phyloP scores from a whole-genome alignment of 345 rosid genomes.

The Excoecaria cochinchinensis region DNA sequence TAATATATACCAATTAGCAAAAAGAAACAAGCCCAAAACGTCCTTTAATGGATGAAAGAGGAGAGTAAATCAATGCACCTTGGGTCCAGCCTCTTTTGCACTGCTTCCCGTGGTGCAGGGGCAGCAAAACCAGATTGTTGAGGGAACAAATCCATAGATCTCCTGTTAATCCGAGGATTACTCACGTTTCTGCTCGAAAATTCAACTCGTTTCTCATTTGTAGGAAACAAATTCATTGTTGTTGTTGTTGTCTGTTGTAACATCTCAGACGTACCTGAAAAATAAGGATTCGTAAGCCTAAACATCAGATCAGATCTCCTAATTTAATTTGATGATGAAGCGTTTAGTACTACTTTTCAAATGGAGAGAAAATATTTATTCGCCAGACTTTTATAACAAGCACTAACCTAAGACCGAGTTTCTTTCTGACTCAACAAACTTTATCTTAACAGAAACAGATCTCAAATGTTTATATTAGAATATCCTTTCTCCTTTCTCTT shows the following conservation, averaged over 20 bases:
- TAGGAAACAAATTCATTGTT: slow-evolving; percentile 70
- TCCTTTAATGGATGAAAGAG: background rate
- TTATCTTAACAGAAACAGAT: slow-evolving; percentile 3
- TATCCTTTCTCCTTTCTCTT: too few species aligned
- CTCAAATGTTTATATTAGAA: too few species aligned
- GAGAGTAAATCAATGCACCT: slow-evolving; percentile 31
- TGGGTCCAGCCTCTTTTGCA: slow-evolving; percentile 30
- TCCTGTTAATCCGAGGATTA: slow-evolving; percentile 19
- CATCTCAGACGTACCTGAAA: slow-evolving; percentile 34
- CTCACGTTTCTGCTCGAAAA: slow-evolving; percentile 14
- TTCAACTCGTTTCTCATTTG: slow-evolving; percentile 15
- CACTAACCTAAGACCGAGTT: background rate
- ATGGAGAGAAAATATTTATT: background rate
- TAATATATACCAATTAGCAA: slow-evolving; percentile 14
- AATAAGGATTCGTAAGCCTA: slow-evolving; percentile 17
- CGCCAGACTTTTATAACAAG: slow-evolving; percentile 11
- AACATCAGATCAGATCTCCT: slow-evolving; percentile 21
- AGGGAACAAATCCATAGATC: slow-evolving; percentile 66
- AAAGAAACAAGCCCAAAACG: background rate
- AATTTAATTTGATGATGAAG: background rate
- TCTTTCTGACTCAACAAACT: background rate
- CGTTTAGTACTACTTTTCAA: background rate
- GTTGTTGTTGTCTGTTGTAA: slow-evolving; percentile 33
- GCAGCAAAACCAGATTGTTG: slow-evolving; percentile 44
- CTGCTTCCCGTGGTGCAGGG: slow-evolving; percentile 38